Evolutionary conservation across 2,329 filamentous ascomycete species (phyloP).

Genomic region (Arthroderma uncinatum): DNA sequence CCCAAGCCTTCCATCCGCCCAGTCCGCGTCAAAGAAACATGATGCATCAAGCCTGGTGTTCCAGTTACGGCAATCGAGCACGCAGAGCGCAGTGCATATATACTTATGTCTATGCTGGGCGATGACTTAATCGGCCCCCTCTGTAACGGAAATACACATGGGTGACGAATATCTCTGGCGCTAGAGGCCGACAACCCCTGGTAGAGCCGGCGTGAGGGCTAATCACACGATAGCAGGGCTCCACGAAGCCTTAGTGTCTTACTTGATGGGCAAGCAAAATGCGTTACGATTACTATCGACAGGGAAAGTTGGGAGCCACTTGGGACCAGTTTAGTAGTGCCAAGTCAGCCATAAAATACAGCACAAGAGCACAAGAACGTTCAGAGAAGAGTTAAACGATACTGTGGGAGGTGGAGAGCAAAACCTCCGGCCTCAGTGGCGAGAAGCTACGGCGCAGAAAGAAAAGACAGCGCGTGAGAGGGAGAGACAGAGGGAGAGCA

Average conservation of each 20-base stretch:
- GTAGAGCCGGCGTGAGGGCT: not conserved
- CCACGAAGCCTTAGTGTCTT: conserved; percentile 3
- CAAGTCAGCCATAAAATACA: conserved; percentile 4
- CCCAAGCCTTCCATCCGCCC: not conserved
- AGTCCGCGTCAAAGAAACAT: not conserved
- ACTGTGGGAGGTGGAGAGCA: not conserved
- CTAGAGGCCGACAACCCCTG: not conserved
- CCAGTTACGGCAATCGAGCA: conserved; percentile 3
- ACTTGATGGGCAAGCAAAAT: conserved; percentile 3
- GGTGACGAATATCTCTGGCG: not conserved
- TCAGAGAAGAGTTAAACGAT: not conserved
- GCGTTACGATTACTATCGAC: conserved; percentile 3
- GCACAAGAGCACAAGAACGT: not conserved
- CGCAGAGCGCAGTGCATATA: not conserved
- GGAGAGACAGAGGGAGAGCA: not conserved
- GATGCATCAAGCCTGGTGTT: conserved; percentile 1
- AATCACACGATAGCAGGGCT: conserved; percentile 5
- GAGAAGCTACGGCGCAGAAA: not conserved
- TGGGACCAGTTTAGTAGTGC: not conserved
- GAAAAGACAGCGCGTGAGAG: not conserved
- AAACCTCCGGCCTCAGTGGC: not conserved
- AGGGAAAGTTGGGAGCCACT: not conserved
- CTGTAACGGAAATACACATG: not conserved
- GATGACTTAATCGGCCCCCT: not conserved
- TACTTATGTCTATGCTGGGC: not conserved